Conservation (phyloP, 768 basidiomycete species). For the Amanita brunnescens region DNA sequence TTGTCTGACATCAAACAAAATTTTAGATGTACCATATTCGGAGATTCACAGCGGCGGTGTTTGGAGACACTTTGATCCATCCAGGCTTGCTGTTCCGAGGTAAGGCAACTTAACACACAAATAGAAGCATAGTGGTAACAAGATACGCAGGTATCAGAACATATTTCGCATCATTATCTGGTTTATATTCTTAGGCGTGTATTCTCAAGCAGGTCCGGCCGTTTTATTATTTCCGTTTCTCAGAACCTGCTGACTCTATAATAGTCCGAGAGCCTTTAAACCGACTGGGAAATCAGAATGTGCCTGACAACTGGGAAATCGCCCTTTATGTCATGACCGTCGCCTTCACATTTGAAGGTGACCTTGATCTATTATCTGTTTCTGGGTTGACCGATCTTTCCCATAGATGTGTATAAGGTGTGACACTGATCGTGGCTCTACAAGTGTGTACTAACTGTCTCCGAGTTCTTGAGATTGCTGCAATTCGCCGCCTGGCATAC, state of each 20-base stretch:
- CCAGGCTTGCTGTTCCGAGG: conserved; percentile 76
- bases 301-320: conserved; percentile 76
- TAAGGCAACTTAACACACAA: conserved; percentile 15
- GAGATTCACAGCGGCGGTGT: conserved; percentile 45
- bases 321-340: conserved; percentile 71
- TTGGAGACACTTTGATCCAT: conserved; percentile 67
- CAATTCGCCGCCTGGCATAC: conserved; percentile 74
- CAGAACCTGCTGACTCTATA: background rate
- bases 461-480: conserved; percentile 61
- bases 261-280: conserved; percentile 74
- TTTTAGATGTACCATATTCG: conserved; percentile 60
- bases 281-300: conserved; percentile 44
- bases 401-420: conserved; percentile 49
- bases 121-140: conserved; percentile 3
- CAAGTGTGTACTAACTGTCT: background rate
- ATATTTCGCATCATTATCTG: conserved; percentile 69
- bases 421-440: background rate
- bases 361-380: conserved; percentile 7
- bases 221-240: background rate
- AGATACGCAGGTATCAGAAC: conserved; percentile 64
- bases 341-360: conserved; percentile 76
- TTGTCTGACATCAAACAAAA: background rate
- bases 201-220: conserved; percentile 71
- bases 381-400: background rate
- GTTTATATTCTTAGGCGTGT: conserved; percentile 70